phyloP scores from a whole-genome alignment of 768 basidiomycete genomes.

The Phanerochaete sordida region DNA sequence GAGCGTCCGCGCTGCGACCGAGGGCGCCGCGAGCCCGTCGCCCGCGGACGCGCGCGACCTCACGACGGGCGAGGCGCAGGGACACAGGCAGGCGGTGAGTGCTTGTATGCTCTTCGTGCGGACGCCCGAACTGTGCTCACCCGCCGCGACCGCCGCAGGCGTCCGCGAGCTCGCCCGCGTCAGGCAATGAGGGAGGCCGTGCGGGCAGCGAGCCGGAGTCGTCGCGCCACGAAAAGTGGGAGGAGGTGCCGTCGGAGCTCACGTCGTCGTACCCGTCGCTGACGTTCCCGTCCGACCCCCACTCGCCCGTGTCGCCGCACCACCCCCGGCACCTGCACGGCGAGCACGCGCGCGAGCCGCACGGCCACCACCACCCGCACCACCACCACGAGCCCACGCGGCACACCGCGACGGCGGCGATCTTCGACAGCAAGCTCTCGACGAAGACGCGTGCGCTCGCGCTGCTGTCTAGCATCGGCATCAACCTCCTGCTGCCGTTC shows the following conservation, averaged over 20 bases:
- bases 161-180: background rate
- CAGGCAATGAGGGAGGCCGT: background rate
- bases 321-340: slow-evolving; percentile 22
- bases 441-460: slow-evolving; percentile 66
- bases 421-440: slow-evolving; percentile 68
- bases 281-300: slow-evolving; percentile 64
- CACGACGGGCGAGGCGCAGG: slow-evolving; percentile 33
- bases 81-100: slow-evolving; percentile 28
- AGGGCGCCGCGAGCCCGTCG: slow-evolving; percentile 28
- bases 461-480: slow-evolving; percentile 68
- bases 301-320: slow-evolving; percentile 42
- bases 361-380: slow-evolving; percentile 14
- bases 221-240: slow-evolving; percentile 57
- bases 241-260: slow-evolving; percentile 54
- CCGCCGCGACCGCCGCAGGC: slow-evolving; percentile 2
- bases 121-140: background rate
- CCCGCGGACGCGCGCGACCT: slow-evolving; percentile 39
- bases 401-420: slow-evolving; percentile 33
- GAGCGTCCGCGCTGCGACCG: slow-evolving; percentile 26
- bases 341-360: slow-evolving; percentile 18
- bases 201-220: slow-evolving; percentile 25
- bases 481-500: slow-evolving; percentile 85
- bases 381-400: slow-evolving; percentile 7
- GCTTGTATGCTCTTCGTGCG: slow-evolving; percentile 1
- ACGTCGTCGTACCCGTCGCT: slow-evolving; percentile 74